Base-by-base conservation (phyloP, 805 yeast species). In the Teunomyces aglyptinius region DNA sequence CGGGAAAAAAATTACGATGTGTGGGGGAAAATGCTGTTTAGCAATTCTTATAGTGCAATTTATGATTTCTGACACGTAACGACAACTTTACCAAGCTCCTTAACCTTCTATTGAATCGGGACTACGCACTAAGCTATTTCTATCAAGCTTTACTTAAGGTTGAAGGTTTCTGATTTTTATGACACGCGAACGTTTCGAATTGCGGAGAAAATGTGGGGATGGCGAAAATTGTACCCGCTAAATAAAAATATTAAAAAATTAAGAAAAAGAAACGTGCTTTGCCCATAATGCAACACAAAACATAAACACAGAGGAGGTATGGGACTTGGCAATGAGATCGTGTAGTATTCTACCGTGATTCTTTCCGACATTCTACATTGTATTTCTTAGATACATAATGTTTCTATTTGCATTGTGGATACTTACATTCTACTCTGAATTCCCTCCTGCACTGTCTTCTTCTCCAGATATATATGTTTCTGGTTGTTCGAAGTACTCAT, bases 191-290 rank as follows among this genome's bases (percentile, higher is more conserved):
- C 34, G 8, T 19, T 36, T 26, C 28, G 39, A 36, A 11, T n/a
- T 36, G 39, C 22, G 39, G 28, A 22, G 28, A 22, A 36, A 36
- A 6, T 36, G 39, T 36, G 39, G 39, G 39, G 39, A 11, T n/a
- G 7, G 15, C 6, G 38, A n/a, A 20, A 36, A 22, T n/a, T 22
- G 27, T n/a, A n/a, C 38, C 28, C 8, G 27, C 18, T 10, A 31
- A 31, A 31, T 8, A 31, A 13, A 24, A 20, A 20, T 20, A 6
- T 13, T 13, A 31, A 31, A 31, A 29, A 13, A 5, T 11, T 13
- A 13, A n/a, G 6, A 31, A 29, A 29, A 31, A 31, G 33, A 31
- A 31, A 31, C 39, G 18, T 22, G 3, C n/a, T 35, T 10, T 24
- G 28, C 6, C 28, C 19, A 8, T 18, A 15, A 18, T 33, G 20